Percentiles rank a stretch among this genome's conserved stretches.
These are phyloP conservation scores for Isabelozyma pseudorhagii DNA, from an alignment of 805 yeast genomes.

Conservation along the genomic window DNA sequence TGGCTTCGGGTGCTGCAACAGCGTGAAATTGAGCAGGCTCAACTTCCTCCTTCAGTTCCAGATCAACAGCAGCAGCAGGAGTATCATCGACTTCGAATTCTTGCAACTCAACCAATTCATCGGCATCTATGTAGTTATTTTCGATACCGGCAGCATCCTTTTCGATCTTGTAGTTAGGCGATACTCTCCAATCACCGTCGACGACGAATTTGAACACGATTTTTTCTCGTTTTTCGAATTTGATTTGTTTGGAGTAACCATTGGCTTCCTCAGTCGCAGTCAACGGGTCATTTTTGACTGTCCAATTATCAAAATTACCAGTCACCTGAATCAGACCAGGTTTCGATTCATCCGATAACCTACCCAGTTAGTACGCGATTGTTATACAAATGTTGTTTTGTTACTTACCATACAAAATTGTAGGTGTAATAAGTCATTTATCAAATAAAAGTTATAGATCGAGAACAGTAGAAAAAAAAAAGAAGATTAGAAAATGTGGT, in stretches of 20 bases:
- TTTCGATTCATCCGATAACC: conserved; percentile 8
- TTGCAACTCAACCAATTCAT: conserved; percentile 18
- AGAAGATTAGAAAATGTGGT: neutral
- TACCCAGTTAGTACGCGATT: conserved; percentile 3
- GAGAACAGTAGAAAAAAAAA: neutral
- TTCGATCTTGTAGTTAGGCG: conserved; percentile 18
- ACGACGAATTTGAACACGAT: conserved; percentile 37
- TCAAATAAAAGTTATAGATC: neutral
- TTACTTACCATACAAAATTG: conserved; percentile 13
- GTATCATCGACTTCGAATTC: conserved; percentile 15
- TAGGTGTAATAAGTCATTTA: conserved; percentile 11
- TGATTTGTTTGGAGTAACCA: conserved; percentile 6
- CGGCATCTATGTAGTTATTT: conserved; percentile 30
- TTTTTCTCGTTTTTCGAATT: conserved; percentile 17
- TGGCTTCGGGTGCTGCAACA: neutral
- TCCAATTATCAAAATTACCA: conserved; percentile 42
- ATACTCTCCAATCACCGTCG: conserved; percentile 30
- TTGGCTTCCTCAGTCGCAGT: conserved; percentile 7
- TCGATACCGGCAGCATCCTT: conserved; percentile 33
- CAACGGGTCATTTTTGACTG: conserved; percentile 17
- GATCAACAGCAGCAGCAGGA: neutral
- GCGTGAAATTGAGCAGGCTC: no score
- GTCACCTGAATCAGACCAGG: conserved; percentile 30
- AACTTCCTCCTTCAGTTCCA: no score
- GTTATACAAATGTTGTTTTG: neutral